Conservation (phyloP, 176 grass and related monocot species). For the Cocos nucifera region DNA sequence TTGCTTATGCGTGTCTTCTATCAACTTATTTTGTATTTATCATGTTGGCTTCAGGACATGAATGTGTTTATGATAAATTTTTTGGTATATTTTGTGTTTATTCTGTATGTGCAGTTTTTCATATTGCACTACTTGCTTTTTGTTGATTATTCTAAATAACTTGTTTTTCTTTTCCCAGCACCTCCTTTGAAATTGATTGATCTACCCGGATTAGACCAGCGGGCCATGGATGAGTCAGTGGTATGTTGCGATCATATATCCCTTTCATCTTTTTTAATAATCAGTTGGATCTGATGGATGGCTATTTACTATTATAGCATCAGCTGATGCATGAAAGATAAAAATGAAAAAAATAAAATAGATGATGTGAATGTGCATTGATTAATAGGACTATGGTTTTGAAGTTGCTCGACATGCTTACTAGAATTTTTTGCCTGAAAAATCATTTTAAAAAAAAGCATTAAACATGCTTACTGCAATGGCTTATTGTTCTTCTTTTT, state of each 20-base stretch:
- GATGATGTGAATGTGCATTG: too few species aligned
- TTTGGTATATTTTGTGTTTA: too few species aligned
- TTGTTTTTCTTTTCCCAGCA: slow-evolving; percentile 35
- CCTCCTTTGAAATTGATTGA: slow-evolving; percentile 97
- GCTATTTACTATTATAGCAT: slow-evolving; percentile 1
- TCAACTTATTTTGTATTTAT: too few species aligned
- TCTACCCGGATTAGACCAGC: slow-evolving; percentile 93
- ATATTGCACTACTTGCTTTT: too few species aligned
- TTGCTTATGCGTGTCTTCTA: too few species aligned
- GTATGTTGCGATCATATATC: slow-evolving; percentile 31
- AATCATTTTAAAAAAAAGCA: too few species aligned
- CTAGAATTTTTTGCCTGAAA: background rate
- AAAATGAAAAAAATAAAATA: too few species aligned
- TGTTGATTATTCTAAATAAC: slow-evolving; percentile 4
- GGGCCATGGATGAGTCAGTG: slow-evolving; percentile 71
- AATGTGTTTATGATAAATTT: too few species aligned
- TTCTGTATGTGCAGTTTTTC: too few species aligned
- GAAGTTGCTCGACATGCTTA: background rate
- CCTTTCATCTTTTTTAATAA: background rate
- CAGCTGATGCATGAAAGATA: too few species aligned
- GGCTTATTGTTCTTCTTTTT: slow-evolving; percentile 1
- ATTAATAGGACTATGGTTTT: background rate
- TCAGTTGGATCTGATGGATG: background rate
- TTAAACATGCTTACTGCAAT: too few species aligned
- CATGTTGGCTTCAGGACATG: too few species aligned